A percentile compares a stretch with the other conserved stretches of the same genome.
These are phyloP conservation scores for Millerago galiae DNA, from an alignment of 805 yeast genomes.

Conservation along the genomic window DNA sequence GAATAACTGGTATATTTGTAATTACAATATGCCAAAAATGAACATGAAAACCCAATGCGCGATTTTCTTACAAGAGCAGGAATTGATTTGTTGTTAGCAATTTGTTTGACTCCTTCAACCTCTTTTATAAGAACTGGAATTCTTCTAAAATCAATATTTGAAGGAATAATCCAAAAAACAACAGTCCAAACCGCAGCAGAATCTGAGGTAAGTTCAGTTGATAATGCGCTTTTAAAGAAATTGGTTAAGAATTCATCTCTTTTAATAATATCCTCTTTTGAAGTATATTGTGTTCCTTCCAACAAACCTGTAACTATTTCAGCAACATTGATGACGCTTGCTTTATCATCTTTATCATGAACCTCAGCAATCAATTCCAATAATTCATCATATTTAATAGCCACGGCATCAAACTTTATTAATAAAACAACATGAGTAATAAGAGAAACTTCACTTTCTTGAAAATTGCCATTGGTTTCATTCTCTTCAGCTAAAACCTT, in stretches of 20 bases:
- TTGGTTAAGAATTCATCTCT: constrained; percentile 42
- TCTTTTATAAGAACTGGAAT: constrained; percentile 43
- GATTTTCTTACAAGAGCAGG: constrained; percentile 63
- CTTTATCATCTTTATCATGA: constrained; percentile 63
- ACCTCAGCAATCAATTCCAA: constrained; percentile 40
- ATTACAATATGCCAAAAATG: constrained; percentile 41
- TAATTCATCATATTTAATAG: constrained; percentile 44
- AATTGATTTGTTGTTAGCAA: constrained; percentile 42
- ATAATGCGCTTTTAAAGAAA: constrained; percentile 41
- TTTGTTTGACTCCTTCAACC: constrained; percentile 37
- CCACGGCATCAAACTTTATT: constrained; percentile 36
- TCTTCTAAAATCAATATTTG: constrained; percentile 62
- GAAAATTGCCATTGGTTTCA: constrained; percentile 61
- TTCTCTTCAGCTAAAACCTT: constrained; percentile 56
- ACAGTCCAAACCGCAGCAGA: constrained; percentile 69
- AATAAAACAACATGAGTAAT: constrained; percentile 45
- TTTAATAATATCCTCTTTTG: constrained; percentile 24
- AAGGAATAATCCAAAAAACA: constrained; percentile 67
- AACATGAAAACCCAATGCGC: constrained; percentile 47
- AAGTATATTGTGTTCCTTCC: constrained; percentile 39
- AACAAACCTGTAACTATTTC: constrained; percentile 67
- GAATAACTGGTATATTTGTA: constrained; percentile 52
- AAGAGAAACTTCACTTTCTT: constrained; percentile 56
- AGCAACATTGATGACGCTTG: constrained; percentile 66
- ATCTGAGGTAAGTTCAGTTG: constrained; percentile 65